phyloP scores from a whole-genome alignment of 129 eudicot genomes.

The Helianthus annuus region HanXRQr2.0-SUNRISE NC_035442.2:92443889-92444388 shows the following conservation, averaged over 20 bases:
- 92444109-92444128: background rate
- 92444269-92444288: constrained; percentile 95
- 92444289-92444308: constrained; percentile 92
- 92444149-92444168: constrained; percentile 15
- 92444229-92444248: constrained; percentile 91
- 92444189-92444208: constrained; percentile 77
- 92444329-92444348: constrained; percentile 18
- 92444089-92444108: constrained; percentile 16
- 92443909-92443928: constrained; percentile 1
- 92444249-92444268: constrained; percentile 77
- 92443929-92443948: constrained; percentile 47
- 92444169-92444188: constrained; percentile 3
- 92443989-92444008: constrained; percentile 58
- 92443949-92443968: constrained; percentile 51
- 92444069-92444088: constrained; percentile 5
- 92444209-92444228: constrained; percentile 95
- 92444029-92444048: background rate
- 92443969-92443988: constrained; percentile 53
- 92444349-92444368: constrained; percentile 9
- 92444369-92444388: constrained; percentile 4
- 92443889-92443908: constrained; percentile 15
- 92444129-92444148: background rate
- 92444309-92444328: constrained; percentile 76
- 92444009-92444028: constrained; percentile 51
- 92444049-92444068: background rate